phyloP scores from a whole-genome alignment of 768 basidiomycete genomes.

The Lactarius hatsudake region DNA sequence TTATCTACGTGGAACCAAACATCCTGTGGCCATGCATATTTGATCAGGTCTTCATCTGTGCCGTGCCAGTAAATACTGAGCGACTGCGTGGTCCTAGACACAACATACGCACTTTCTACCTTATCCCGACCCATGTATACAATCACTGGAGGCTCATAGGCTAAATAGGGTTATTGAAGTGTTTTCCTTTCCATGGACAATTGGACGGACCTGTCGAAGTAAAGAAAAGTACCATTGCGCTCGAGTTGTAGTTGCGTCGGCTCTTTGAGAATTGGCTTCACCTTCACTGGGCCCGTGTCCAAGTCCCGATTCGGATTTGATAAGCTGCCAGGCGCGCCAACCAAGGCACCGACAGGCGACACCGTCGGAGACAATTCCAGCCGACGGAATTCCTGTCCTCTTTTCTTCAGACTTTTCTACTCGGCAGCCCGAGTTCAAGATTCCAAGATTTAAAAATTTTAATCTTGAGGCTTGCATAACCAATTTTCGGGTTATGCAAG shows the following conservation, averaged over 20 bases:
- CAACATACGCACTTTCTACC: conserved; percentile 71
- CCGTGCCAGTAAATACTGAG: conserved; percentile 1
- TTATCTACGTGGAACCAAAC: conserved; percentile 98
- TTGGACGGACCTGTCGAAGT: conserved; percentile 26
- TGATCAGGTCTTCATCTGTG: conserved; percentile 92
- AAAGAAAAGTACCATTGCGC: conserved; percentile 28
- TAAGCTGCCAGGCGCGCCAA: too few relatives aligned
- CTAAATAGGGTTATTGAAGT: conserved; percentile 36
- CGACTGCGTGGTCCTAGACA: not conserved
- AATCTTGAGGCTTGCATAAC: too few relatives aligned
- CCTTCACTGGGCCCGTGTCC: too few relatives aligned
- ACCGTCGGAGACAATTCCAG: too few relatives aligned
- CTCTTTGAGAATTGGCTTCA: too few relatives aligned
- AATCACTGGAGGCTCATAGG: conserved; percentile 56
- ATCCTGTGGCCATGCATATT: conserved; percentile 86
- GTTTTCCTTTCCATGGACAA: not conserved
- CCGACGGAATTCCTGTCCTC: too few relatives aligned
- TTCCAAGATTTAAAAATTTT: too few relatives aligned
- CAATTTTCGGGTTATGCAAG: too few relatives aligned
- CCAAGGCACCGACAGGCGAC: too few relatives aligned
- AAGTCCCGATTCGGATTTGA: too few relatives aligned
- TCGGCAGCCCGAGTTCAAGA: too few relatives aligned
- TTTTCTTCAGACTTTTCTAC: too few relatives aligned
- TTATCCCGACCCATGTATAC: conserved; percentile 98
- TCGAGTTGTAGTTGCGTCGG: not conserved